A percentile compares a stretch with the other conserved stretches of the same genome.
phyloP scores from a whole-genome alignment of 371 early-diverging fungal genomes.

The Haplosporangium sp. region DNA sequence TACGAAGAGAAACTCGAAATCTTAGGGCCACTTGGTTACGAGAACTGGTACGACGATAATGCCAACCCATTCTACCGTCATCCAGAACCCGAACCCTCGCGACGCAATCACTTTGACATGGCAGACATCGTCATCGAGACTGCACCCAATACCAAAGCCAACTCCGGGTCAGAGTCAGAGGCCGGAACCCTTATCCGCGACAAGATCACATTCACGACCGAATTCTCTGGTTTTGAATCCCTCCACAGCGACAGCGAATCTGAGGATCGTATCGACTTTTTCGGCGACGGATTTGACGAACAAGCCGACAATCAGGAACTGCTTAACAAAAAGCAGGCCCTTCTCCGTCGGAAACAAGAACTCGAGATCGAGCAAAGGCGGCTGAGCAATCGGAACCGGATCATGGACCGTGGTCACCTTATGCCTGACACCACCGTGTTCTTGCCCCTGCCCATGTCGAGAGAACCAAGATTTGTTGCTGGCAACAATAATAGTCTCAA shows the following conservation, averaged over 20 bases:
- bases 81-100: conserved; percentile 4
- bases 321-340: background rate
- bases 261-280: conserved; percentile 7
- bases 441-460: conserved; percentile 5
- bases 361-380: conserved; percentile 14
- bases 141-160: background rate
- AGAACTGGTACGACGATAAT: conserved; percentile 42
- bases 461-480: conserved; percentile 6
- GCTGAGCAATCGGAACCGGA: conserved; percentile 28
- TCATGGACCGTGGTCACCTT: conserved; percentile 39
- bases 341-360: background rate
- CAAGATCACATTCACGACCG: background rate
- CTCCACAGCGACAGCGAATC: conserved; percentile 18
- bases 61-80: conserved; percentile 37
- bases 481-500: background rate
- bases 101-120: background rate
- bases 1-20: conserved; percentile 43
- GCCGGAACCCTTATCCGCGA: background rate
- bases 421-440: conserved; percentile 25
- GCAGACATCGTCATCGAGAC: conserved; percentile 6
- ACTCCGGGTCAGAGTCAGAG: background rate
- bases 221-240: conserved; percentile 21
- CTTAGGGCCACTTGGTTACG: conserved; percentile 28
- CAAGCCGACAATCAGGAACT: background rate
- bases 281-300: conserved; percentile 5